These are phyloP conservation scores for Botryotinia narcissicola DNA, from an alignment of 2,329 filamentous ascomycete species.

Conservation along the genomic window DNA sequence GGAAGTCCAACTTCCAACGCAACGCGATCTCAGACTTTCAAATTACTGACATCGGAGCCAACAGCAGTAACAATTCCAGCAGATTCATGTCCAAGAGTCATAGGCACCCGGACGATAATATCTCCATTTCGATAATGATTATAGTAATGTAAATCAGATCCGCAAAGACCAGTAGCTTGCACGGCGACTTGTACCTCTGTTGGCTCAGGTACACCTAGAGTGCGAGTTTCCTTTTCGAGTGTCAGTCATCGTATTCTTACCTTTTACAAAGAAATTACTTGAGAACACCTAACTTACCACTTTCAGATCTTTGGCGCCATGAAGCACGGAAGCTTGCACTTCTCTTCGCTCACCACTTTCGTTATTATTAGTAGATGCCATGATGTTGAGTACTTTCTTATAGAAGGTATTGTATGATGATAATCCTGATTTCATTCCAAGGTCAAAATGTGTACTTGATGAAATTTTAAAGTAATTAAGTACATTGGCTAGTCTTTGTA, in stretches of 20 bases:
- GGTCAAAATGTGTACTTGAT: neutral
- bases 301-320: slow-evolving; percentile 38
- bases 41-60: slow-evolving; percentile 70
- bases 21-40: slow-evolving; percentile 84
- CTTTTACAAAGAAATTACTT: neutral
- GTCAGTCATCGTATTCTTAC: neutral
- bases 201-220: slow-evolving; percentile 30
- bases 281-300: slow-evolving; percentile 30
- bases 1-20: slow-evolving; percentile 93
- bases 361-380: slow-evolving; percentile 21
- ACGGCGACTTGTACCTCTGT: slow-evolving; percentile 80
- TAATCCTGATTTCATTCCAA: neutral
- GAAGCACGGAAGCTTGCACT: slow-evolving; percentile 37
- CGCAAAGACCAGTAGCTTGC: slow-evolving; percentile 94
- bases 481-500: neutral
- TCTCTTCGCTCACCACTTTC: slow-evolving; percentile 16
- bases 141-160: slow-evolving; percentile 97
- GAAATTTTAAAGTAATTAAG: neutral
- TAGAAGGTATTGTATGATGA: neutral
- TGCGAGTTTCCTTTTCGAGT: slow-evolving; percentile 35
- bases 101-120: slow-evolving; percentile 84
- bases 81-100: slow-evolving; percentile 93
- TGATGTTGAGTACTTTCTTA: neutral
- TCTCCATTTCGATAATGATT: slow-evolving; percentile 91
- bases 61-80: slow-evolving; percentile 79